Percentiles rank a stretch among this genome's conserved stretches.
These are phyloP conservation scores for Penicillium ochrochloron DNA, from an alignment of 495 filamentous ascomycete genomes.

Conservation along the genomic window DNA sequence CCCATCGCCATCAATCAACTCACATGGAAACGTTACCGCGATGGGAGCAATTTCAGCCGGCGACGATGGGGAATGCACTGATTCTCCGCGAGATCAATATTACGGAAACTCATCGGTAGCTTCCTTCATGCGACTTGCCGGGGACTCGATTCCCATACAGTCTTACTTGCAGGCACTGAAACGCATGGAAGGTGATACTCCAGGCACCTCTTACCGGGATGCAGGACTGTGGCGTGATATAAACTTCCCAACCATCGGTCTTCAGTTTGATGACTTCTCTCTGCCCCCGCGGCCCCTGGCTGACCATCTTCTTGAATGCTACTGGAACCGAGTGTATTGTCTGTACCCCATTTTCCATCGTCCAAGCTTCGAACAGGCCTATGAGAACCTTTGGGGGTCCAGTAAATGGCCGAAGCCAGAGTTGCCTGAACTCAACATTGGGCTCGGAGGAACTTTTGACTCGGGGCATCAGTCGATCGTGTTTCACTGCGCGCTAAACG, in stretches of 20 bases:
- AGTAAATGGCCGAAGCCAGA: constrained; percentile 27
- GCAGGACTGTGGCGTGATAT: constrained; percentile 32
- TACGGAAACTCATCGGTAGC: constrained; percentile 51
- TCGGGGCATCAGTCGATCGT: constrained; percentile 45
- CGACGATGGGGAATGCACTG: constrained; percentile 30
- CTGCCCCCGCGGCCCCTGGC: constrained; percentile 49
- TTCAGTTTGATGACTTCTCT: constrained; percentile 37
- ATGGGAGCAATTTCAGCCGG: constrained; percentile 41
- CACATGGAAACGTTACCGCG: constrained; percentile 36
- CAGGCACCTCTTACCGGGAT: constrained; percentile 12
- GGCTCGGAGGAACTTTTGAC: constrained; percentile 46
- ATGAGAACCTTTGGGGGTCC: constrained; percentile 47
- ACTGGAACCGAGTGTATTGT: constrained; percentile 46
- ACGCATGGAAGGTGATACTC: constrained; percentile 10
- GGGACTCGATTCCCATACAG: constrained; percentile 29
- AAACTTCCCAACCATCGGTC: constrained; percentile 19
- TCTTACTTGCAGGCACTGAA: constrained; percentile 27
- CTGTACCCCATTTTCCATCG: constrained; percentile 54
- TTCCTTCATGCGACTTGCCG: constrained; percentile 47
- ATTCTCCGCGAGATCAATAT: constrained; percentile 40
- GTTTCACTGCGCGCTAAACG: constrained; percentile 51
- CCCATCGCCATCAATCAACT: constrained; percentile 28
- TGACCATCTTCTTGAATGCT: constrained; percentile 49
- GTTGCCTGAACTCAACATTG: constrained; percentile 39
- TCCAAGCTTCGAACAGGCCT: constrained; percentile 46